These are phyloP conservation scores for Suillus placidus DNA, from an alignment of 768 basidiomycete genomes.

Conservation along the genomic window DNA sequence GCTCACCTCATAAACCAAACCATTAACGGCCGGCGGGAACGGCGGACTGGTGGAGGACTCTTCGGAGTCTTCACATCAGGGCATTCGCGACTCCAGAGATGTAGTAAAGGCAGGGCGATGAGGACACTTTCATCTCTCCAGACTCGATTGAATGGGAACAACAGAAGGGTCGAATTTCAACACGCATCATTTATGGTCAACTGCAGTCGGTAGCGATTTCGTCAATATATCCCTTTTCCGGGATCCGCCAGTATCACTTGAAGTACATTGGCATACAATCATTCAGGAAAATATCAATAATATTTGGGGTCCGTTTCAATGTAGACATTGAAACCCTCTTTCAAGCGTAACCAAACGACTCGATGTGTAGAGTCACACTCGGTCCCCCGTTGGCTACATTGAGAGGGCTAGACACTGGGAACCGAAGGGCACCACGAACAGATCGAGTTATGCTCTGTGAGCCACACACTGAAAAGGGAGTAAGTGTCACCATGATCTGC, in stretches of 20 bases:
- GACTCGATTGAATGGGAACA: no score
- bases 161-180: no score
- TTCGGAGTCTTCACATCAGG: no score
- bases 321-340: not conserved
- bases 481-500: no score
- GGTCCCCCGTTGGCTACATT: slow-evolving; percentile 49
- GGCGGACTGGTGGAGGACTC: no score
- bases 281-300: not conserved
- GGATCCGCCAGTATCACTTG: not conserved
- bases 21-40: no score
- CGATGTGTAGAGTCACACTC: slow-evolving; percentile 48
- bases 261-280: not conserved
- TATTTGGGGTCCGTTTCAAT: not conserved
- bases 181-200: not conserved
- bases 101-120: no score
- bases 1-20: no score
- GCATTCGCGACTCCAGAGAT: no score
- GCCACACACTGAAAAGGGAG: slow-evolving; percentile 44
- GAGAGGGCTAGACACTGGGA: slow-evolving; percentile 30
- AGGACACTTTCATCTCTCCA: no score
- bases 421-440: slow-evolving; percentile 41
- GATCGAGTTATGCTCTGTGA: slow-evolving; percentile 37
- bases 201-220: not conserved
- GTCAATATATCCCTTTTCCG: not conserved
- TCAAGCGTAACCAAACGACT: slow-evolving; percentile 42